phyloP scores from a whole-genome alignment of 2,329 filamentous ascomycete genomes.

The Hymenoscyphus salicellus region DNA sequence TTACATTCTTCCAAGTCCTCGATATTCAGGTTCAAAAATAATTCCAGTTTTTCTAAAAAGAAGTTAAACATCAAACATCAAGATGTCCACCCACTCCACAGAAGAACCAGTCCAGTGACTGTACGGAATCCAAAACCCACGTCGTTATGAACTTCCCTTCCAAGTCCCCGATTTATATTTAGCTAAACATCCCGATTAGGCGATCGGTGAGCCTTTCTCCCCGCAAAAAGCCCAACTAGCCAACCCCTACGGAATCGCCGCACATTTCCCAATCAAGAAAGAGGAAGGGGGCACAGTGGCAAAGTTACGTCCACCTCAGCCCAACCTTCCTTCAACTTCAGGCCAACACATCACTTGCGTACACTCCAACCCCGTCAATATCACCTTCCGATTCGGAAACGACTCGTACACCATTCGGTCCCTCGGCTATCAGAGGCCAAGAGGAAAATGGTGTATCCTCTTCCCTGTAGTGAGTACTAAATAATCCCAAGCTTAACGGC shows the following conservation, averaged over 20 bases:
- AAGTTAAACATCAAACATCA: background rate
- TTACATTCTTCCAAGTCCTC: background rate
- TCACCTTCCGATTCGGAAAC: background rate
- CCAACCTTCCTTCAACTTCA: background rate
- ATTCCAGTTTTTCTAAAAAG: background rate
- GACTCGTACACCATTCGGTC: background rate
- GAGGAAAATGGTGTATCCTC: no score
- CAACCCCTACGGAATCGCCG: background rate
- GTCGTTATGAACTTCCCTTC: background rate
- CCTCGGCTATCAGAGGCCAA: background rate
- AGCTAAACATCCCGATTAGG: background rate
- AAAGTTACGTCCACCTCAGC: background rate
- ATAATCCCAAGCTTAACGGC: no score
- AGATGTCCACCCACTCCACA: background rate
- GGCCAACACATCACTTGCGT: conserved; percentile 1
- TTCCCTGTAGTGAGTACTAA: no score
- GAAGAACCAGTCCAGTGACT: background rate
- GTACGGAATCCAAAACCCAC: background rate
- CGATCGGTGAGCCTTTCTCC: background rate
- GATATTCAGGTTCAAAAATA: background rate
- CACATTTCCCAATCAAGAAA: background rate
- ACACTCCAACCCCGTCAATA: background rate
- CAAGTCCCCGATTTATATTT: background rate
- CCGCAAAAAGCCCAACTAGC: background rate
- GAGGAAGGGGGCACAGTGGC: background rate